A percentile compares a stretch with the other conserved stretches of the same genome.
Evolutionary conservation across 2,329 filamentous ascomycete species (phyloP).

Genomic region (Aspergillus sp.): DNA sequence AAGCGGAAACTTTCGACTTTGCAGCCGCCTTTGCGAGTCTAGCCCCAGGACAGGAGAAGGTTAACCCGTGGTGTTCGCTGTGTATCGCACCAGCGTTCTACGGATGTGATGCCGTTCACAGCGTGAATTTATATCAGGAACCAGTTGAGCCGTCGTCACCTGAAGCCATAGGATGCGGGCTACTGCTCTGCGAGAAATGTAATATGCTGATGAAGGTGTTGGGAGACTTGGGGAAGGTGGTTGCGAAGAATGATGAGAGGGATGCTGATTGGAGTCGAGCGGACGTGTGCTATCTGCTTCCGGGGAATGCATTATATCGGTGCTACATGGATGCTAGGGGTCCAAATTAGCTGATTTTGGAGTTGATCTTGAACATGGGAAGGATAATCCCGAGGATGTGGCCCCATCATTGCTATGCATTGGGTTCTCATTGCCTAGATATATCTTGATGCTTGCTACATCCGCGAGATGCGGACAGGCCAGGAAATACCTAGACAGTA

Average conservation of each 20-base stretch:
- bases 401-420: too few relatives aligned
- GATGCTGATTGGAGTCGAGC: slow-evolving; percentile 19
- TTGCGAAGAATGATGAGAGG: slow-evolving; percentile 12
- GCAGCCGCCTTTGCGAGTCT: slow-evolving; percentile 25
- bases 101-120: slow-evolving; percentile 26
- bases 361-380: too few relatives aligned
- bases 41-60: slow-evolving; percentile 13
- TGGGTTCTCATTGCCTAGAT: too few relatives aligned
- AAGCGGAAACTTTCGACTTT: slow-evolving; percentile 18
- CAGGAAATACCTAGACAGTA: too few relatives aligned
- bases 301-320: slow-evolving; percentile 17
- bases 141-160: slow-evolving; percentile 7
- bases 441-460: too few relatives aligned
- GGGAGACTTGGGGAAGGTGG: slow-evolving; percentile 19
- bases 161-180: slow-evolving; percentile 23
- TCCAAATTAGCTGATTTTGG: slow-evolving; percentile 1
- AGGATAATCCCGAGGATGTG: too few relatives aligned
- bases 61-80: slow-evolving; percentile 38
- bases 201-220: slow-evolving; percentile 13
- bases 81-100: slow-evolving; percentile 40
- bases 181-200: slow-evolving; percentile 29
- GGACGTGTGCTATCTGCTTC: slow-evolving; percentile 25
- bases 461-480: too few relatives aligned
- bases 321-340: slow-evolving; percentile 4
- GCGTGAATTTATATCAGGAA: slow-evolving; percentile 9